Percentiles rank a stretch among this genome's conserved stretches.
These are phyloP conservation scores for Trypanosoma cruzi DNA, from an alignment of 208 protist species.

Conservation along the genomic window DNA sequence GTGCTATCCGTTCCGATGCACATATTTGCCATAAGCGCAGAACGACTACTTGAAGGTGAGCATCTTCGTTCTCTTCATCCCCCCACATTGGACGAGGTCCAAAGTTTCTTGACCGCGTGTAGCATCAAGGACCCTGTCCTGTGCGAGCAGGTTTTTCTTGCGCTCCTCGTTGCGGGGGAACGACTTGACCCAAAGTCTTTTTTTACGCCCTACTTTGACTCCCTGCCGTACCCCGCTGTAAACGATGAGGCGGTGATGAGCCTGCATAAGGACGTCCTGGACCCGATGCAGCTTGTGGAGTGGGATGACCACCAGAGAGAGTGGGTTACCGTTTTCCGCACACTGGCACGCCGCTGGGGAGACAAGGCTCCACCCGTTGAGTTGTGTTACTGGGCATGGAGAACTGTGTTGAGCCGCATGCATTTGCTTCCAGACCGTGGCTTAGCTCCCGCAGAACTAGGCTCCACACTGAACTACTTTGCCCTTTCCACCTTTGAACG, in stretches of 20 bases:
- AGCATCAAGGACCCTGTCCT: constrained; percentile 71
- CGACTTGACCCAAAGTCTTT: constrained; percentile 44
- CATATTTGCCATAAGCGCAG: constrained; percentile 38
- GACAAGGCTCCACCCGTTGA: constrained; percentile 45
- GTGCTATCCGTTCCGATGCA: constrained; percentile 65
- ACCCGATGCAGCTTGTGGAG: constrained; percentile 70
- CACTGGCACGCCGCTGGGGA: constrained; percentile 51
- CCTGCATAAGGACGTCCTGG: constrained; percentile 69
- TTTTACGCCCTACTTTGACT: constrained; percentile 60
- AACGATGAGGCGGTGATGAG: constrained; percentile 60
- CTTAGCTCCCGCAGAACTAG: constrained; percentile 49
- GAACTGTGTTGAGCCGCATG: constrained; percentile 70
- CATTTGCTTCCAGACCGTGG: constrained; percentile 69
- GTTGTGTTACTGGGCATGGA: constrained; percentile 81
- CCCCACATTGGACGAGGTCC: constrained; percentile 59
- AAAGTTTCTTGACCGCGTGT: constrained; percentile 45
- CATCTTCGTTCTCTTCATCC: constrained; percentile 30
- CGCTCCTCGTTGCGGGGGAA: constrained; percentile 68
- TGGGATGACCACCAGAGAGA: constrained; percentile 86
- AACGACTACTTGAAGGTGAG: constrained; percentile 36
- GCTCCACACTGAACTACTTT: constrained; percentile 64
- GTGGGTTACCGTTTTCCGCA: constrained; percentile 58
- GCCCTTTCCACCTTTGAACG: constrained; percentile 54
- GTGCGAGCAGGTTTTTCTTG: constrained; percentile 73
- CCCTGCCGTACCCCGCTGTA: constrained; percentile 72